Base-by-base conservation (phyloP, 73 alveolate species). In the Paramecium tetraurelia region DNA sequence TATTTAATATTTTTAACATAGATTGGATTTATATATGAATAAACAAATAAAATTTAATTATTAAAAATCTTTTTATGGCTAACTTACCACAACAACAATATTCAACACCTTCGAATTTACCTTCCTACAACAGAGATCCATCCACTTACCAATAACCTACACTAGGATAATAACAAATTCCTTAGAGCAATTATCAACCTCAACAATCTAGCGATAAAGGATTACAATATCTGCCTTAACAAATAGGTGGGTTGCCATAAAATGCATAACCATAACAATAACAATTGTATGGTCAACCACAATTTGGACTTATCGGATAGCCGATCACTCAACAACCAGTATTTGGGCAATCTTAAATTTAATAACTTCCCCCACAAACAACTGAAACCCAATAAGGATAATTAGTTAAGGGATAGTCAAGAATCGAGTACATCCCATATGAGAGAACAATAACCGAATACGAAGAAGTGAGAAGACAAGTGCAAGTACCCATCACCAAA, bases 401-500 rank as follows among this genome's bases (percentile, higher is more conserved):
- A 80, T 27, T 46, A 20, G 57, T 89, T 14, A 89, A 89, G 77
- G 94, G 94, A 38, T 84, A 89, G 50, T 89, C 94, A 22, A 89
- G 94, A 89, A 89, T 89, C 9, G 94, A 89, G 72, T 89, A 89
- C 44, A 71, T 89, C 46, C 94, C 94, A 38, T 89, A 71, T 24
- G 94, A 89, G 84, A 89, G 87, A 70, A 59, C 94, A n/a, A 86
- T 89, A 22, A 89, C 87, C 16, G 94, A 89, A 40, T 89, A 89
- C 33, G 94, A 89, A 46, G 94, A 77, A 36, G 94, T 89, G 16
- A 58, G 87, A 71, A 89, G 94, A 89, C 59, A 70, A 31, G 94
- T 70, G 10, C 35, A 89, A 58, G 94, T 89, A 7, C 94, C 94
- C 12, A 53, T 70, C 36, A 63, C 80, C 14, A 89, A 71, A 83